Conservation (phyloP, 208 protist genomes). For the Crithidia fasciculata region DNA sequence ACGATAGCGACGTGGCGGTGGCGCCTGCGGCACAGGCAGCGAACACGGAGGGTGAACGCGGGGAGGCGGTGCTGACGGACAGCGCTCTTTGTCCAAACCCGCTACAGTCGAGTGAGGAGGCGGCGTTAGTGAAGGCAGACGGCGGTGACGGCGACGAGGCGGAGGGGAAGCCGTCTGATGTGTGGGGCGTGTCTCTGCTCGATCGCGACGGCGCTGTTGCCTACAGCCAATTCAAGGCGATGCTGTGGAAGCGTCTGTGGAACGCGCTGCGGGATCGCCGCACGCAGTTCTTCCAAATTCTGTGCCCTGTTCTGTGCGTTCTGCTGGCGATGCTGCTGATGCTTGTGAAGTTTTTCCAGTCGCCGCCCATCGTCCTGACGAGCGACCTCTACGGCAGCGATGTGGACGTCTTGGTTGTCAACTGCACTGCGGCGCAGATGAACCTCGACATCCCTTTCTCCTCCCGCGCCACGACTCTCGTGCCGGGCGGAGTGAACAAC, state of each 20-base stretch:
- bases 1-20: too few relatives aligned
- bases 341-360: slow-evolving; percentile 47
- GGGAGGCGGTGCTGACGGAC: too few relatives aligned
- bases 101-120: too few relatives aligned
- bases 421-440: slow-evolving; percentile 30
- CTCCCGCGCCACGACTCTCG: slow-evolving; percentile 7
- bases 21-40: too few relatives aligned
- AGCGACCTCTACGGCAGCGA: slow-evolving; percentile 44
- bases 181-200: slow-evolving; percentile 53
- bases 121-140: neutral
- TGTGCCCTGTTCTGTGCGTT: slow-evolving; percentile 68
- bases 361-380: slow-evolving; percentile 40
- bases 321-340: slow-evolving; percentile 78
- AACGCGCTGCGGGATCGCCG: slow-evolving; percentile 66
- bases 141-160: neutral
- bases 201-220: slow-evolving; percentile 11
- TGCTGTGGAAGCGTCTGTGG: slow-evolving; percentile 64
- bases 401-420: slow-evolving; percentile 39
- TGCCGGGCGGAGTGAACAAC: slow-evolving; percentile 20
- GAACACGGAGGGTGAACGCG: too few relatives aligned
- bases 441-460: slow-evolving; percentile 38
- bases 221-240: slow-evolving; percentile 60
- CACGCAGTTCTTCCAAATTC: slow-evolving; percentile 76
- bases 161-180: slow-evolving; percentile 20
- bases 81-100: too few relatives aligned